These are phyloP conservation scores for Geopyxis carbonaria DNA, from an alignment of 495 filamentous ascomycete genomes.

Conservation along the genomic window DNA sequence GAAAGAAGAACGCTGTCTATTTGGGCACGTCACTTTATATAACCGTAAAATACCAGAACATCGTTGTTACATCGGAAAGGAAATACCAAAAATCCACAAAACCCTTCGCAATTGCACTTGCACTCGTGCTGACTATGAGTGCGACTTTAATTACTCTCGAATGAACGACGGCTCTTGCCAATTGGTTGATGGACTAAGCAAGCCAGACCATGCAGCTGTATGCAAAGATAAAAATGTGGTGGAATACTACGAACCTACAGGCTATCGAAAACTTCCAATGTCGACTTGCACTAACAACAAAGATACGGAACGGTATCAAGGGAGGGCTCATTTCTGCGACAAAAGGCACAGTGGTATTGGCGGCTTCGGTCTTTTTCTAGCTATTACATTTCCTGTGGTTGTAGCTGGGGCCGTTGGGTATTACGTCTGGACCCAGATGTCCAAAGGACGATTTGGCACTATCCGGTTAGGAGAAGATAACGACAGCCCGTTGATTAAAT, in stretches of 20 bases:
- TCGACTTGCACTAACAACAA: slow-evolving; percentile 65
- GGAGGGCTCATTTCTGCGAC: slow-evolving; percentile 59
- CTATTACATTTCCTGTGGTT: slow-evolving; percentile 53
- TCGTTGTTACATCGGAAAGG: slow-evolving; percentile 62
- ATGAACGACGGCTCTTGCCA: slow-evolving; percentile 55
- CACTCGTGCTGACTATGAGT: slow-evolving; percentile 76
- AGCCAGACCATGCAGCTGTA: slow-evolving; percentile 42
- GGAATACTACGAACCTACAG: slow-evolving; percentile 68
- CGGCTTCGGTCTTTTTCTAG: slow-evolving; percentile 69
- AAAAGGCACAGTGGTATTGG: slow-evolving; percentile 47
- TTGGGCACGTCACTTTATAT: slow-evolving; percentile 79
- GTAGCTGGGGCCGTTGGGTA: slow-evolving; percentile 58
- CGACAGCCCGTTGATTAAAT: slow-evolving; percentile 43
- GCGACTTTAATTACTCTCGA: slow-evolving; percentile 87
- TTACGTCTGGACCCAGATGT: slow-evolving; percentile 54
- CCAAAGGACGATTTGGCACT: slow-evolving; percentile 68
- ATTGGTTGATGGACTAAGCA: slow-evolving; percentile 51
- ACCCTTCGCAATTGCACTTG: slow-evolving; percentile 64
- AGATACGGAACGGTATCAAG: slow-evolving; percentile 47
- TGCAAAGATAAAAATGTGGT: slow-evolving; percentile 51
- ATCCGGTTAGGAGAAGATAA: slow-evolving; percentile 42
- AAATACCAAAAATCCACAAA: slow-evolving; percentile 48
- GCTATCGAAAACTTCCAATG: slow-evolving; percentile 78
- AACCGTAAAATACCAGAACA: slow-evolving; percentile 61
- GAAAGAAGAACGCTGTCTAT: slow-evolving; percentile 56